These are phyloP conservation scores for Dictyostelium discoideum DNA, from an alignment of 78 protist species.

Conservation along the genomic window DNA sequence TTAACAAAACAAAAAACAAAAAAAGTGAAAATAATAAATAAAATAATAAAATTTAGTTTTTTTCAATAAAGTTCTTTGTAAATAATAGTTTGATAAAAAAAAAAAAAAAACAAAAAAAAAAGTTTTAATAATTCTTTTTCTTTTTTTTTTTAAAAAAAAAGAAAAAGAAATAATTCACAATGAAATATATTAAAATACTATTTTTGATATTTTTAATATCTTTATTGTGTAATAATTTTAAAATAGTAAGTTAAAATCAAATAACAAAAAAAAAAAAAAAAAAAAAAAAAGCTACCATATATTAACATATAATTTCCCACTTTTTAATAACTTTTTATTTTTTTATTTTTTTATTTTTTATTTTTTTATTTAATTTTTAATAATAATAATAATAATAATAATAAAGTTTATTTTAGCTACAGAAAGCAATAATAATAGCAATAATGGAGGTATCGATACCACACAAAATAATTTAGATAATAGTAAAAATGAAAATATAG, in stretches of 20 bases:
- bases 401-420: neutral
- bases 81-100: neutral
- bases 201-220: neutral
- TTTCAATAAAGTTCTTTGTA: neutral
- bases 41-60: no score
- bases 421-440: neutral
- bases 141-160: neutral
- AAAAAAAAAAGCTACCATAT: no score
- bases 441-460: neutral
- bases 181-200: neutral
- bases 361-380: no score
- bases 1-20: neutral
- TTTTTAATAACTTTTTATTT: no score
- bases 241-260: neutral
- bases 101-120: neutral
- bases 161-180: neutral
- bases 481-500: neutral
- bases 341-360: no score
- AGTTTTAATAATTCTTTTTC: neutral
- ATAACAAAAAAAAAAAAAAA: no score
- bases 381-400: no score
- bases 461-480: neutral
- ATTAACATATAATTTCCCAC: no score
- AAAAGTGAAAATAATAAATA: neutral
- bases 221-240: neutral